Conservation (phyloP, 805 yeast genomes). For the Candida morakotiae region DNA sequence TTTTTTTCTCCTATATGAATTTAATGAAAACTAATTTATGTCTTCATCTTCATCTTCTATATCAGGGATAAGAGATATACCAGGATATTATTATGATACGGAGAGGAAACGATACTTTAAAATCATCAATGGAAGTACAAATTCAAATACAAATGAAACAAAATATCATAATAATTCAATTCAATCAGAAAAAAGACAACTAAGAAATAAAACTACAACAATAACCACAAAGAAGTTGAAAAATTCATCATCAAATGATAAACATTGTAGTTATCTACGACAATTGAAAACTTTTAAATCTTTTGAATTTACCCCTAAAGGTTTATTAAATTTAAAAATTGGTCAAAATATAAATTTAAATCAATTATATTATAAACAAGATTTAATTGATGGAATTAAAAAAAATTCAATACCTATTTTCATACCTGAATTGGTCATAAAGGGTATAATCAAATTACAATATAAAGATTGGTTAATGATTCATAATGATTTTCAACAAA, state of each 20-base stretch:
- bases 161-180: slow-evolving; percentile 26
- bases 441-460: slow-evolving; percentile 6
- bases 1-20: no score
- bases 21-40: no score
- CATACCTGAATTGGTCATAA: slow-evolving; percentile 6
- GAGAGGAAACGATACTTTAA: slow-evolving; percentile 26
- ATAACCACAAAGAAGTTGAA: neutral
- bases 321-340: slow-evolving; percentile 6
- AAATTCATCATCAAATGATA: no score
- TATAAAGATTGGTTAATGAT: neutral
- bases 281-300: no score
- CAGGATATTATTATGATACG: slow-evolving; percentile 30
- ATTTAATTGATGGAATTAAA: slow-evolving; percentile 3
- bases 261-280: no score
- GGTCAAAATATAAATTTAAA: slow-evolving; percentile 1
- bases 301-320: neutral
- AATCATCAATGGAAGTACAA: slow-evolving; percentile 31
- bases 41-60: neutral
- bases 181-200: slow-evolving; percentile 18
- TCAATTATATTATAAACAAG: slow-evolving; percentile 3
- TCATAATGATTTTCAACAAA: neutral
- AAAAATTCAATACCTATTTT: neutral
- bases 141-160: slow-evolving; percentile 5
- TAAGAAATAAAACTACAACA: neutral
- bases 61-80: slow-evolving; percentile 14